Evolutionary conservation across 768 basidiomycete genomes (phyloP).

Genomic region (Trametes elegans): DNA sequence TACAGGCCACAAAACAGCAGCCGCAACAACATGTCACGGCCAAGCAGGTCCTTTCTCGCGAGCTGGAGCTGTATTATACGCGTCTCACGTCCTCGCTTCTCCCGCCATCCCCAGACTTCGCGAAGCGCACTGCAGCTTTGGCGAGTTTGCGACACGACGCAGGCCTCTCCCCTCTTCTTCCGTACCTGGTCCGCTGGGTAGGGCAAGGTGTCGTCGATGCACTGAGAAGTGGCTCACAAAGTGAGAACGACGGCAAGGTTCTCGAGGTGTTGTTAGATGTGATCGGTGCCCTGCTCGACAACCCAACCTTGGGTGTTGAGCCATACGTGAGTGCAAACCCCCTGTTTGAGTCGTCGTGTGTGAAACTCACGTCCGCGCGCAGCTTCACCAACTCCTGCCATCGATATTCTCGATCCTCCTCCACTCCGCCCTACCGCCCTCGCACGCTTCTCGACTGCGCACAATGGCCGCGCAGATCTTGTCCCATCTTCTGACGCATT

Average conservation of each 20-base stretch:
- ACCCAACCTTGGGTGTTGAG: constrained; percentile 88
- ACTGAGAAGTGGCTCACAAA: constrained; percentile 46
- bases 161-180: constrained; percentile 86
- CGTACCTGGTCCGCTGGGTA: constrained; percentile 94
- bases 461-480: constrained; percentile 82
- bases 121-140: constrained; percentile 85
- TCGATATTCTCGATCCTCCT: constrained; percentile 89
- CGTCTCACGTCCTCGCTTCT: constrained; percentile 84
- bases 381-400: constrained; percentile 96
- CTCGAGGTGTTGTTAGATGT: constrained; percentile 85
- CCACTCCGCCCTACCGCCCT: constrained; percentile 77
- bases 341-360: background rate
- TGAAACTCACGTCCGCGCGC: background rate
- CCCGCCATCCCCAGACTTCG: constrained; percentile 59
- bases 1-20: constrained; percentile 39
- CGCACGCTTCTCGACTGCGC: constrained; percentile 70
- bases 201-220: constrained; percentile 80
- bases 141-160: constrained; percentile 88
- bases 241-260: constrained; percentile 63
- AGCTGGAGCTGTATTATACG: constrained; percentile 92
- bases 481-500: constrained; percentile 74
- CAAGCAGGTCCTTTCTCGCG: constrained; percentile 89
- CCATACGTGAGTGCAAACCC: constrained; percentile 74
- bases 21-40: constrained; percentile 74
- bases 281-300: constrained; percentile 80